Base-by-base conservation (phyloP, 768 basidiomycete genomes). In the Pleurotus citrinopileatus region DNA sequence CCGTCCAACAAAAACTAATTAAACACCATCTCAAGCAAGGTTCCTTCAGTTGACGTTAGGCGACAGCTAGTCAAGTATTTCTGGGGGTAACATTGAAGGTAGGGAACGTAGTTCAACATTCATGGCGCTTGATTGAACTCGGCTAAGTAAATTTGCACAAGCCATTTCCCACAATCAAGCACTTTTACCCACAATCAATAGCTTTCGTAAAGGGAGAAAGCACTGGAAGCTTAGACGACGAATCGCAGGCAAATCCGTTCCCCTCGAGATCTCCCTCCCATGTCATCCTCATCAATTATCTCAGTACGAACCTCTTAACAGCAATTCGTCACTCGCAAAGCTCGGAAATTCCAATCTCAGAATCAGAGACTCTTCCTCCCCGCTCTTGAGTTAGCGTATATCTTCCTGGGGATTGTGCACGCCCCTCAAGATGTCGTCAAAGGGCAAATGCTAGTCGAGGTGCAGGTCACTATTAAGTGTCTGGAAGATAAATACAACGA, bases 271-370 rank as follows among this genome's bases (percentile, higher is more conserved):
- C 44, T 37, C 50, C 47, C 32, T n/a, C 29, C 20, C 38, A 36
- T 51, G 20, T 23, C 19, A 20, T 42, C 47, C 26, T n/a, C 19
- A 51, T 19, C 43, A 27, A n/a, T n/a, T n/a, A n/a, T n/a, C n/a
- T n/a, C n/a, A n/a, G n/a, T n/a, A n/a, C n/a, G n/a, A n/a, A n/a
- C n/a, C n/a, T n/a, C 4, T 19, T 42, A 27, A 25, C 65, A 92
- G 84, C 97, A 97, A 85, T 90, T 89, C 56, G 81, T 86, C 42
- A 84, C 90, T 1, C 84, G 94, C 34, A 94, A 94, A 71, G 83
- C 91, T 2, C 83, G 90, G 45, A 98, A 96, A 68, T 96, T 87
- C 72, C 65, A 79, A 34, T 64, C 78, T 1, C 95, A 99, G 66
- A 74, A 76, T 26, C 73, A 81, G 45, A 77, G 84, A 0, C 82